phyloP scores from a whole-genome alignment of 2,329 filamentous ascomycete species.

The Falciphora oryzae region DNA sequence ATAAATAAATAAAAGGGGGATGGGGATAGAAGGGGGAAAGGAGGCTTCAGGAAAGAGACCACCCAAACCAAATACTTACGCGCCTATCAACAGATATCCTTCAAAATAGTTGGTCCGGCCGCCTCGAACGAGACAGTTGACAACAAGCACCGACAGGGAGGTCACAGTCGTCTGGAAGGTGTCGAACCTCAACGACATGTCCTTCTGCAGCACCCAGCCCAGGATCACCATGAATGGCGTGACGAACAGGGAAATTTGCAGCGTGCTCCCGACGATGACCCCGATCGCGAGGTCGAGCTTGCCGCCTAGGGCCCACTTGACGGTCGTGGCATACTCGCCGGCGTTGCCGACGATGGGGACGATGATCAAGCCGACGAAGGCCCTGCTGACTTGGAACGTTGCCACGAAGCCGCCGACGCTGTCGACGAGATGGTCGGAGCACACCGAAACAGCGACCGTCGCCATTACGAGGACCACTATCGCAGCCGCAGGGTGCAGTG shows the following conservation, averaged over 20 bases:
- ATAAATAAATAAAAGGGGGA: no score
- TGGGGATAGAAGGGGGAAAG: no score
- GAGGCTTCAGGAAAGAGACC: no score
- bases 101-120: slow-evolving; percentile 17
- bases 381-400: slow-evolving; percentile 14
- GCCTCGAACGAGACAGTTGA: slow-evolving; percentile 16
- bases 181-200: slow-evolving; percentile 17
- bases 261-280: slow-evolving; percentile 17
- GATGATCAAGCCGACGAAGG: slow-evolving; percentile 17
- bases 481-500: no score
- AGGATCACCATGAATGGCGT: slow-evolving; percentile 16
- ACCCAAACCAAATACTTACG: no score
- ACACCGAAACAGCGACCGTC: slow-evolving; percentile 15
- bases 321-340: slow-evolving; percentile 15
- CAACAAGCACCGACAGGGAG: slow-evolving; percentile 16
- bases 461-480: slow-evolving; percentile 14
- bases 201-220: slow-evolving; percentile 9
- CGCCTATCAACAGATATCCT: slow-evolving; percentile 14
- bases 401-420: slow-evolving; percentile 17
- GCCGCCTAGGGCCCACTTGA: slow-evolving; percentile 16
- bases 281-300: slow-evolving; percentile 16
- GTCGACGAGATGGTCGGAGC: slow-evolving; percentile 23
- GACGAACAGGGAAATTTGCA: slow-evolving; percentile 17
- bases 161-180: slow-evolving; percentile 16
- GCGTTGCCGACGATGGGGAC: slow-evolving; percentile 17